phyloP scores from a whole-genome alignment of 768 basidiomycete species.

The Tulasnella sp. region DNA sequence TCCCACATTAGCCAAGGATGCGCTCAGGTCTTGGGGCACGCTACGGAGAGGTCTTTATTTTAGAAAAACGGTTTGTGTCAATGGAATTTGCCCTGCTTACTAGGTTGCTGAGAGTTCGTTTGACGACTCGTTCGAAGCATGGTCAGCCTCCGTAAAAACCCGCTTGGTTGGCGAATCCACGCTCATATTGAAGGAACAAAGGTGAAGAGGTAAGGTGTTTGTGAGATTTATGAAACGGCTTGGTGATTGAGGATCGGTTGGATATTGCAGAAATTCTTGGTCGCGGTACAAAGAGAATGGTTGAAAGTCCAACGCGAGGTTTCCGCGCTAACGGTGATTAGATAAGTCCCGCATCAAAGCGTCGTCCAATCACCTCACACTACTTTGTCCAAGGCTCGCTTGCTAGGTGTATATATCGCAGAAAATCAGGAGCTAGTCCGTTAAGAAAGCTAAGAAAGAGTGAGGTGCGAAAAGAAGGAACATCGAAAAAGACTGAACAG shows the following conservation, averaged over 20 bases:
- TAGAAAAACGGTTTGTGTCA: neutral
- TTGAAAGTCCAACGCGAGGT: neutral
- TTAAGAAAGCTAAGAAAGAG: neutral
- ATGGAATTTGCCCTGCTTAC: neutral
- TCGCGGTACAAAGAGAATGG: neutral
- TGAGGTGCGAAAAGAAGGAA: neutral
- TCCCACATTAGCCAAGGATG: neutral
- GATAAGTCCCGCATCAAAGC: neutral
- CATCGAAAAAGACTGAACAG: neutral
- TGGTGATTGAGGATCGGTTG: neutral
- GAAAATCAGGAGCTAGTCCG: neutral
- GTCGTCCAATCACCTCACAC: too few species aligned
- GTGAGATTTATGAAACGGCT: neutral
- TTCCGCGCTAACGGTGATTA: neutral
- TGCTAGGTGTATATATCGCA: too few species aligned
- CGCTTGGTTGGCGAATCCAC: conserved; percentile 1
- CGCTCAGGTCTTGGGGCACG: neutral
- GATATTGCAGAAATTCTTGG: neutral
- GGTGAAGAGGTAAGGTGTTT: neutral
- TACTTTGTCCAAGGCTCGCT: too few species aligned
- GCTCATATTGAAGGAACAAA: neutral
- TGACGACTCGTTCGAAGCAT: neutral
- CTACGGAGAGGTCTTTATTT: neutral
- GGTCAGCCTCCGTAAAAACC: neutral
- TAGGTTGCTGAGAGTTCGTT: neutral